A percentile compares a stretch with the other conserved stretches of the same genome.
These are phyloP conservation scores for Beta macrorhiza DNA, from an alignment of 179 eudicot species.

Conservation along the genomic window DNA sequence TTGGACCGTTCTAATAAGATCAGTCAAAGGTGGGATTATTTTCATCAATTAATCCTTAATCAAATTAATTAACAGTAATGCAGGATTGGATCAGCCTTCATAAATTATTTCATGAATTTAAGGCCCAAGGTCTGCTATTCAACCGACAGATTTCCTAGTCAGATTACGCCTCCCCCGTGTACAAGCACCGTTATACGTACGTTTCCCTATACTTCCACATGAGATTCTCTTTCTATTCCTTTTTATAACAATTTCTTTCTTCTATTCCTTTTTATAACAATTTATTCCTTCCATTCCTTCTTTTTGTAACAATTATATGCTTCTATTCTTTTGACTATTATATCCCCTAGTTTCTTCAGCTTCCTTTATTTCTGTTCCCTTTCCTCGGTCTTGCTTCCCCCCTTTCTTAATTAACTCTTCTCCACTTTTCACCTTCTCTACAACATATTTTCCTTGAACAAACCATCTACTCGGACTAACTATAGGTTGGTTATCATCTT, in stretches of 20 bases:
- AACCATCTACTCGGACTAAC: background rate
- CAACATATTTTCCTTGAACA: background rate
- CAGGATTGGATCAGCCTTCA: constrained; percentile 28
- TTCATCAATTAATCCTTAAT: too few relatives aligned
- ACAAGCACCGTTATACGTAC: constrained; percentile 23
- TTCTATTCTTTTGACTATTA: constrained; percentile 41
- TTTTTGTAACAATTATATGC: constrained; percentile 22
- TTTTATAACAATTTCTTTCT: constrained; percentile 22
- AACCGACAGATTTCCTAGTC: constrained; percentile 48
- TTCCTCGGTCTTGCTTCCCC: constrained; percentile 35
- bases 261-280: constrained; percentile 34
- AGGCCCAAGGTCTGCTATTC: constrained; percentile 53
- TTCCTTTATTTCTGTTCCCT: constrained; percentile 65
- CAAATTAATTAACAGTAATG: constrained; percentile 20
- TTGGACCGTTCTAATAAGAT: too few relatives aligned
- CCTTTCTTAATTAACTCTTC: constrained; percentile 11
- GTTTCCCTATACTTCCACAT: constrained; percentile 21
- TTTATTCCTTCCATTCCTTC: constrained; percentile 24
- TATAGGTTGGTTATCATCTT: background rate
- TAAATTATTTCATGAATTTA: constrained; percentile 31
- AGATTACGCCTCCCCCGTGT: constrained; percentile 30
- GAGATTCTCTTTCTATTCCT: constrained; percentile 23
- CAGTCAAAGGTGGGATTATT: too few relatives aligned
- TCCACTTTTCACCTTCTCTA: constrained; percentile 6
- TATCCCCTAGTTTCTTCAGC: constrained; percentile 8